Evolutionary conservation across 108 stramenopile genomes (phyloP), one percentile per base, ranked within the genome.

Genomic region (Nitzschia sp.): DNA sequence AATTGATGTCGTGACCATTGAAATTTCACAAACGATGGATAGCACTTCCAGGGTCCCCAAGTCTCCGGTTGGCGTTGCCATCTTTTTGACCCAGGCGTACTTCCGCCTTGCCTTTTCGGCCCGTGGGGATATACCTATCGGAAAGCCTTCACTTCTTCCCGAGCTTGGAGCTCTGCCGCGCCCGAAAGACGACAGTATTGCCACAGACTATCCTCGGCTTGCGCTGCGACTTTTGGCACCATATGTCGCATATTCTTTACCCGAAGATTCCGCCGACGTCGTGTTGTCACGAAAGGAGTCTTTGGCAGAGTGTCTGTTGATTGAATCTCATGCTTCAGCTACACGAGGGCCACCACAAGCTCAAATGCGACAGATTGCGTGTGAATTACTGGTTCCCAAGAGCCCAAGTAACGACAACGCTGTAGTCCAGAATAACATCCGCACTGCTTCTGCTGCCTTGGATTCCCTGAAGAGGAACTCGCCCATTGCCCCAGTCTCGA

Each of bases 171-270:
- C 58, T 13, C 74, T 80, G 9, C 80, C 80, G 3, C 31, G 13
- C 2, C 69, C 80, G 3, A 32, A 47, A 25, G 68, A 71, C 33
- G 47, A 31, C 21, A 65, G 47, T 2, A 55, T 58, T 28, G 47
- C 72, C 23, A 80, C 65, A 15, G 84, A 85, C 50, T 69, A 75
- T 30, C 80, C 86, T 29, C 84, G 83, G 2, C 65, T 88, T 35
- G 81, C 87, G 22, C 81, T 94, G 26, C 73, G 90, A 8, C 65
- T 94, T 15, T 35, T 94, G 30, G 74, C 85, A n/a, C 84, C 90
- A 23, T 74, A 78, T 31, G 75, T 89, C 11, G 78, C 75, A 25
- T 82, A 67, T 53, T 57, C 81, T 2, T 63, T 73, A 0, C 48
- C 73, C n/a, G 58, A 64, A 25, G 75, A 63, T 47, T 63, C 67